These are phyloP conservation scores for Kingdonia uniflora DNA, from an alignment of 164 flowering plant genomes.

Conservation along the genomic window DNA sequence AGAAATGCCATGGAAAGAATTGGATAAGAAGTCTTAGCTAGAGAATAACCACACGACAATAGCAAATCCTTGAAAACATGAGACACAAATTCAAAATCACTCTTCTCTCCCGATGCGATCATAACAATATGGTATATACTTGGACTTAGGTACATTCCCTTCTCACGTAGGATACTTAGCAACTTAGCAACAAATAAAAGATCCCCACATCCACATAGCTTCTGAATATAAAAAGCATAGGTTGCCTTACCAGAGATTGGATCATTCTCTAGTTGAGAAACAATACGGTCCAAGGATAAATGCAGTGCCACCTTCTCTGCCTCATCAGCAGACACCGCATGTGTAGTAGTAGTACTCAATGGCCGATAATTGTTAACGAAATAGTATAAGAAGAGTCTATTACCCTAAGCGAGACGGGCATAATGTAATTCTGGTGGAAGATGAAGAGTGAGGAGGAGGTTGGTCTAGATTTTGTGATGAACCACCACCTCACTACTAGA, in stretches of 20 bases:
- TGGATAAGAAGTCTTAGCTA: conserved; percentile 31
- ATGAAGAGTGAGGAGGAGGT: too few species aligned
- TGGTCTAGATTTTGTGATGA: too few species aligned
- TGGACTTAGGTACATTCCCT: conserved; percentile 25
- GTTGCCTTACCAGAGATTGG: conserved; percentile 19
- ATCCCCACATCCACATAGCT: conserved; percentile 38
- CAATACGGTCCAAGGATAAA: conserved; percentile 25
- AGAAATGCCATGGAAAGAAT: conserved; percentile 51
- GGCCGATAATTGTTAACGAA: too few species aligned
- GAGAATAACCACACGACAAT: conserved; percentile 11
- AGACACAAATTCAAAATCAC: conserved; percentile 32
- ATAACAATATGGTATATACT: conserved; percentile 36
- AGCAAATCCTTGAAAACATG: conserved; percentile 47
- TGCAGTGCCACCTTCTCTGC: conserved; percentile 21
- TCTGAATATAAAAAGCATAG: conserved; percentile 25
- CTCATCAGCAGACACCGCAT: conserved; percentile 6
- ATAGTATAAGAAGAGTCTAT: too few species aligned
- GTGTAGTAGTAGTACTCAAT: too few species aligned
- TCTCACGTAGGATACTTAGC: conserved; percentile 26
- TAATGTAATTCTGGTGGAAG: too few species aligned
- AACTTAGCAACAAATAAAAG: conserved; percentile 28
- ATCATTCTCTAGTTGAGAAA: conserved; percentile 26
- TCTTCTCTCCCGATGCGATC: conserved; percentile 30
- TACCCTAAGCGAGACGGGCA: too few species aligned
- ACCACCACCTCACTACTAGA: too few species aligned